Percentiles rank a stretch among this genome's conserved stretches.
Evolutionary conservation across 225 moss, liverwort and hornwort species (phyloP).

Genomic region (Marchantia paleacea): DNA sequence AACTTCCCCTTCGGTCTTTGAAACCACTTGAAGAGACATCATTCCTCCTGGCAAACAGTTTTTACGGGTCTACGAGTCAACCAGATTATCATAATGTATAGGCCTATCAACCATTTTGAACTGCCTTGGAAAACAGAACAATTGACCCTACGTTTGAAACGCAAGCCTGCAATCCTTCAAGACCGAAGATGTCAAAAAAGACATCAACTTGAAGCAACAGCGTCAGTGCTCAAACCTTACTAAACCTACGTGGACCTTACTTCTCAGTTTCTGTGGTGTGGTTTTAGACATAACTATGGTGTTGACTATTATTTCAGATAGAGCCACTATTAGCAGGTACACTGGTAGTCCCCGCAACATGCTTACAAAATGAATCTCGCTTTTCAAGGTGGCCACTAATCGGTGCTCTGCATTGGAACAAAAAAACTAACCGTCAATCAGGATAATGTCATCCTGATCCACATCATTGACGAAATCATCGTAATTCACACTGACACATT

Average conservation of each 20-base stretch:
- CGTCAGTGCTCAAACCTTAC: too few relatives aligned
- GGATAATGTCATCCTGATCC: slow-evolving; percentile 72
- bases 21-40: slow-evolving; percentile 92
- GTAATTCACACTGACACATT: slow-evolving; percentile 91
- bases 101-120: neutral
- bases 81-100: neutral
- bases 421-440: slow-evolving; percentile 67
- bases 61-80: slow-evolving; percentile 20
- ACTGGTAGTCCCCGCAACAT: too few relatives aligned
- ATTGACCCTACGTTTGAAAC: too few relatives aligned
- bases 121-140: too few relatives aligned
- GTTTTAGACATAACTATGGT: too few relatives aligned
- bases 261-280: too few relatives aligned
- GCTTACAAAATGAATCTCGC: neutral
- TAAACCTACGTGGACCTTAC: too few relatives aligned
- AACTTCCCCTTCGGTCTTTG: slow-evolving; percentile 75
- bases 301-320: too few relatives aligned
- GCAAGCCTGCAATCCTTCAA: too few relatives aligned
- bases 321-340: too few relatives aligned
- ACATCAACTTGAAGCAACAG: too few relatives aligned
- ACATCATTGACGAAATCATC: slow-evolving; percentile 95
- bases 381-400: neutral
- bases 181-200: too few relatives aligned
- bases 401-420: neutral
- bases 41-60: slow-evolving; percentile 73